These are phyloP conservation scores for Protostelium mycophagum DNA, from an alignment of 78 protist species.

Conservation along the genomic window DNA sequence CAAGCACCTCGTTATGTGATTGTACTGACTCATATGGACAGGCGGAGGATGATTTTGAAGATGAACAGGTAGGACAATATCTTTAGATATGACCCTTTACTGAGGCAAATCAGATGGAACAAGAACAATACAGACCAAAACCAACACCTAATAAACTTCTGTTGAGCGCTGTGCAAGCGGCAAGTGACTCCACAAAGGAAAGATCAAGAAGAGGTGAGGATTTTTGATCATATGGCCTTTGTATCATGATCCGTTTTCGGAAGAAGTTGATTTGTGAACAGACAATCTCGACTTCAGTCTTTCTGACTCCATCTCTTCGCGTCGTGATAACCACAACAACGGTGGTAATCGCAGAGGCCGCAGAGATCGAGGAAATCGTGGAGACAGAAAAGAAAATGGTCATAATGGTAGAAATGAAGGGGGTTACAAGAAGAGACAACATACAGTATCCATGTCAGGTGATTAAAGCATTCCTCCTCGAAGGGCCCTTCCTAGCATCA, in stretches of 20 bases:
- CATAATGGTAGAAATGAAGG: not conserved
- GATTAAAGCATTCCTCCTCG: not conserved
- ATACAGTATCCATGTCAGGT: not conserved
- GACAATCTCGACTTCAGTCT: not conserved
- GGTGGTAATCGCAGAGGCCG: not conserved
- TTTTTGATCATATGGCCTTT: not conserved
- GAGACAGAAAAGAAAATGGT: not conserved
- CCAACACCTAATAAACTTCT: not conserved
- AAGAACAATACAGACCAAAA: too few species aligned
- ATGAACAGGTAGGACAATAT: not conserved
- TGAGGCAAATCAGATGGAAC: too few species aligned
- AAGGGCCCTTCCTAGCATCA: not conserved
- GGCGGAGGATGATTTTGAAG: not conserved
- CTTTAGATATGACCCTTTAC: too few species aligned
- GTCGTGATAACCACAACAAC: not conserved
- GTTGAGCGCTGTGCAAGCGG: not conserved
- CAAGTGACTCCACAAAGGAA: not conserved
- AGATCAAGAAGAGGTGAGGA: not conserved
- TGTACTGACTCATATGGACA: not conserved
- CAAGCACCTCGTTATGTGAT: not conserved
- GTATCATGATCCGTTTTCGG: too few species aligned
- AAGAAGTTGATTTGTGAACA: too few species aligned
- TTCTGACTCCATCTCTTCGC: not conserved
- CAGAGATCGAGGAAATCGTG: not conserved
- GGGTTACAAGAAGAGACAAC: not conserved